A percentile compares a stretch with the other conserved stretches of the same genome.
Evolutionary conservation across 192 early-diverging fungal genomes (phyloP).

Genomic region (Coemansia reversa): DNA sequence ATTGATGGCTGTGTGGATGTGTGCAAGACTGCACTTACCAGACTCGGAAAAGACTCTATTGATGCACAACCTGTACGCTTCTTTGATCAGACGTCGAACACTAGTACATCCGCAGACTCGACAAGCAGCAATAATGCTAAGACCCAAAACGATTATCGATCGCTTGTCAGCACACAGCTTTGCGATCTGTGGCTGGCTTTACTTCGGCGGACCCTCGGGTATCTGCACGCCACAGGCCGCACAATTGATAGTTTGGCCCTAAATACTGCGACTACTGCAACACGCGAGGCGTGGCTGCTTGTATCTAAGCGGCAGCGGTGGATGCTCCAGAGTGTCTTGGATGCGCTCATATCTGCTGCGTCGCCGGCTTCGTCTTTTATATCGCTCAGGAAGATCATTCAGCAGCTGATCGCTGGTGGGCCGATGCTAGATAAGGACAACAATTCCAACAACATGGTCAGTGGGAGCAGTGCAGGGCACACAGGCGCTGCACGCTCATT

Average conservation of each 20-base stretch:
- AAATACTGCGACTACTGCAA: not conserved
- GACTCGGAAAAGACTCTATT: constrained; percentile 28
- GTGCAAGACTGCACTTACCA: constrained; percentile 35
- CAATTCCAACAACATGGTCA: not conserved
- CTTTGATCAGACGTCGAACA: not conserved
- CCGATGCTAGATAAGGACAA: not conserved
- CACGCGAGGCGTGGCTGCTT: constrained; percentile 39
- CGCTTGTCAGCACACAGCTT: constrained; percentile 38
- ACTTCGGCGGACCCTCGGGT: constrained; percentile 30
- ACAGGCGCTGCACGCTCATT: constrained; percentile 28
- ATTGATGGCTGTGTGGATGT: constrained; percentile 38
- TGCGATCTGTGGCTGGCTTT: constrained; percentile 51
- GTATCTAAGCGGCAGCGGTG: constrained; percentile 49
- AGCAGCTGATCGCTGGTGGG: constrained; percentile 39
- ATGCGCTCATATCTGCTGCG: constrained; percentile 48
- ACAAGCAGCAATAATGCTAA: not conserved
- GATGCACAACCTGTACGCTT: constrained; percentile 20
- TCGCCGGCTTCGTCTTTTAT: constrained; percentile 49
- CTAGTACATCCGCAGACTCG: not conserved
- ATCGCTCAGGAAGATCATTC: constrained; percentile 46
- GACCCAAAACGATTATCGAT: constrained; percentile 27
- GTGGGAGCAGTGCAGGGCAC: not conserved
- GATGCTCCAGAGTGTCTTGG: constrained; percentile 51
- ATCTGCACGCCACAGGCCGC: constrained; percentile 41
- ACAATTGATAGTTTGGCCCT: constrained; percentile 22